Evolutionary conservation across 192 early-diverging fungal species (phyloP).

Genomic region (Pilaira anomala): DNA sequence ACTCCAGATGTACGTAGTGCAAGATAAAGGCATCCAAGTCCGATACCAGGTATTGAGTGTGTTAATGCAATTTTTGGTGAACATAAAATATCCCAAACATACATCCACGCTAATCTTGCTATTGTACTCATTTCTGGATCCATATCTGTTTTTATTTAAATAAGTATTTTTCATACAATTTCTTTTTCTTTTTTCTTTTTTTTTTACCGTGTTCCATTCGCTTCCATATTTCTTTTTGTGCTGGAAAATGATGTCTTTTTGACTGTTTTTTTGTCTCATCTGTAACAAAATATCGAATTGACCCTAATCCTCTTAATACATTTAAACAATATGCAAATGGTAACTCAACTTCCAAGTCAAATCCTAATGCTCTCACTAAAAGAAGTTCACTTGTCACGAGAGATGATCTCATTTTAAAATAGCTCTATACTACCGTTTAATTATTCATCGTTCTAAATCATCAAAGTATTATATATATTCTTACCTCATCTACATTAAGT

Average conservation of each 20-base stretch:
- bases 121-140: slow-evolving; percentile 29
- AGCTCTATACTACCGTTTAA: slow-evolving; percentile 30
- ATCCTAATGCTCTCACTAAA: slow-evolving; percentile 46
- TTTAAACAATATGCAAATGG: slow-evolving; percentile 50
- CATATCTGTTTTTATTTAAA: slow-evolving; percentile 23
- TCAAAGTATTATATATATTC: too few species aligned
- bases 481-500: slow-evolving; percentile 31
- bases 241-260: slow-evolving; percentile 5
- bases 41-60: slow-evolving; percentile 25
- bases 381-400: slow-evolving; percentile 49
- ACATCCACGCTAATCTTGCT: slow-evolving; percentile 34
- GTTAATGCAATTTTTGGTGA: slow-evolving; percentile 29
- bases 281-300: slow-evolving; percentile 26
- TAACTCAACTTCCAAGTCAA: slow-evolving; percentile 47
- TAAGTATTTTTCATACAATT: neutral
- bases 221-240: slow-evolving; percentile 25
- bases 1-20: slow-evolving; percentile 24
- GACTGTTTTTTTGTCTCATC: slow-evolving; percentile 1
- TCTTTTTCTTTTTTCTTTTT: neutral
- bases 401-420: slow-evolving; percentile 47
- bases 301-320: slow-evolving; percentile 47
- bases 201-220: slow-evolving; percentile 19
- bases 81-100: slow-evolving; percentile 35
- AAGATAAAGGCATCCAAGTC: slow-evolving; percentile 35
- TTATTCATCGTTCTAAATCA: too few species aligned